Percentiles rank a stretch among this genome's conserved stretches.
Evolutionary conservation across 2,329 filamentous ascomycete species (phyloP).

Genomic region (Dryadomyces quercus-mongolicae): DNA sequence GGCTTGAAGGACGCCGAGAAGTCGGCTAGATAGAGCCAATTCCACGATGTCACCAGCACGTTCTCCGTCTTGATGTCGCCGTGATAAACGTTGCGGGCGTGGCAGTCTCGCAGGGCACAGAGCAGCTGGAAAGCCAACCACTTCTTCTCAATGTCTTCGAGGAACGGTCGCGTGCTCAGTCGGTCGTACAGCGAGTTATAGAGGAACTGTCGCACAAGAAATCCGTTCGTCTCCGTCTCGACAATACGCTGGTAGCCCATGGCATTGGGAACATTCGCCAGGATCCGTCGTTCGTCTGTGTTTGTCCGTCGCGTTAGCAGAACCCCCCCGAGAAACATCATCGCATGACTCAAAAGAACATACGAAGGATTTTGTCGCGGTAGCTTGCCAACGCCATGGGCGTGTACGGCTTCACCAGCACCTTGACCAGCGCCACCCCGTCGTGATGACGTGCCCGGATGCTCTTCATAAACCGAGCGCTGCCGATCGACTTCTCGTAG

Average conservation of each 20-base stretch:
- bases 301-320: background rate
- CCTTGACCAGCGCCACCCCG: conserved; percentile 86
- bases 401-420: conserved; percentile 83
- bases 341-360: conserved; percentile 7
- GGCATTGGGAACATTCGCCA: conserved; percentile 81
- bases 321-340: background rate
- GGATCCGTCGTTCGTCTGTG: conserved; percentile 63
- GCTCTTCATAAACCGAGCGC: conserved; percentile 91
- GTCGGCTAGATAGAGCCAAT: conserved; percentile 97
- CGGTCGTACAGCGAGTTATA: conserved; percentile 97
- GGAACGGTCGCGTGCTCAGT: conserved; percentile 87
- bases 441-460: conserved; percentile 83
- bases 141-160: conserved; percentile 97
- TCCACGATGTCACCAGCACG: conserved; percentile 94
- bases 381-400: conserved; percentile 72
- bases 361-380: conserved; percentile 63
- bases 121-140: conserved; percentile 95
- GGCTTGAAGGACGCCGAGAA: conserved; percentile 96
- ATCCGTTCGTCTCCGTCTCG: conserved; percentile 84
- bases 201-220: conserved; percentile 86
- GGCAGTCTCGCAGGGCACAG: conserved; percentile 84
- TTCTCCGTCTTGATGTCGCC: conserved; percentile 99
- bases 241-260: conserved; percentile 81
- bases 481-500: conserved; percentile 87
- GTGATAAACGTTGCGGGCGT: conserved; percentile 79